A percentile compares a stretch with the other conserved stretches of the same genome.
These are phyloP conservation scores for Neospermospora avenae DNA, from an alignment of 2,329 filamentous ascomycete genomes.

Conservation along the genomic window DNA sequence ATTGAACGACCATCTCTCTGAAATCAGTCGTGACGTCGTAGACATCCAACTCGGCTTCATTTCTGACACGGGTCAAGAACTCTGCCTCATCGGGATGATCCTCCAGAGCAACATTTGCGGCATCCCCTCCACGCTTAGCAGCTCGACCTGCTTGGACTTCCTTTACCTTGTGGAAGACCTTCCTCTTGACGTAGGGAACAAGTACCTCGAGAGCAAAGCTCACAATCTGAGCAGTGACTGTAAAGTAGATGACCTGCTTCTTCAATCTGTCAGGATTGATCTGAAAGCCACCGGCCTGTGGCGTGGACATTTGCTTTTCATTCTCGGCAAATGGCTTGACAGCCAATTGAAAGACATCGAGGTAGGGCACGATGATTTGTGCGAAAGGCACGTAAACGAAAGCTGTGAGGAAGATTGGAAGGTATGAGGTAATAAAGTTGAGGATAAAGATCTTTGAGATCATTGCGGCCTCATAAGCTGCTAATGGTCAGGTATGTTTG, in stretches of 20 bases:
- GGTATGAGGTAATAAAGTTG: constrained; percentile 95
- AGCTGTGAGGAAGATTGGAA: constrained; percentile 86
- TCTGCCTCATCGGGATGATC: constrained; percentile 74
- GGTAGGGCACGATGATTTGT: constrained; percentile 75
- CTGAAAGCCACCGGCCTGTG: constrained; percentile 62
- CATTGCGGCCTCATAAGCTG: constrained; percentile 76
- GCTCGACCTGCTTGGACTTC: constrained; percentile 61
- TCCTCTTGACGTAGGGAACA: constrained; percentile 80
- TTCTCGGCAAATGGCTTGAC: constrained; percentile 73
- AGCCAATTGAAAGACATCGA: constrained; percentile 75
- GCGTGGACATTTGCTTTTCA: constrained; percentile 61
- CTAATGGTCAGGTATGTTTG: constrained; percentile 8
- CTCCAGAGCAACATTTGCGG: constrained; percentile 44
- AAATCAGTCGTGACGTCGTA: constrained; percentile 93
- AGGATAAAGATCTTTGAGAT: constrained; percentile 93
- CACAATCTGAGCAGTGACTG: constrained; percentile 88
- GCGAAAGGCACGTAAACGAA: constrained; percentile 96
- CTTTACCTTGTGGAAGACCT: constrained; percentile 74
- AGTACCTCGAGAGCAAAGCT: constrained; percentile 82
- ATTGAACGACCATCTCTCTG: constrained; percentile 88
- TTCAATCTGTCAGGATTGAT: constrained; percentile 81
- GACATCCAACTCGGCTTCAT: constrained; percentile 74
- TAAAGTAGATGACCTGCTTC: constrained; percentile 94
- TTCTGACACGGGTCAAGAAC: constrained; percentile 77
- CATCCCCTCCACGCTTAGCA: constrained; percentile 48